Evolutionary conservation across 106 monocot species (phyloP), one percentile per base, ranked within the genome.

Genomic region (Dendrobium chrysotoxum): DNA sequence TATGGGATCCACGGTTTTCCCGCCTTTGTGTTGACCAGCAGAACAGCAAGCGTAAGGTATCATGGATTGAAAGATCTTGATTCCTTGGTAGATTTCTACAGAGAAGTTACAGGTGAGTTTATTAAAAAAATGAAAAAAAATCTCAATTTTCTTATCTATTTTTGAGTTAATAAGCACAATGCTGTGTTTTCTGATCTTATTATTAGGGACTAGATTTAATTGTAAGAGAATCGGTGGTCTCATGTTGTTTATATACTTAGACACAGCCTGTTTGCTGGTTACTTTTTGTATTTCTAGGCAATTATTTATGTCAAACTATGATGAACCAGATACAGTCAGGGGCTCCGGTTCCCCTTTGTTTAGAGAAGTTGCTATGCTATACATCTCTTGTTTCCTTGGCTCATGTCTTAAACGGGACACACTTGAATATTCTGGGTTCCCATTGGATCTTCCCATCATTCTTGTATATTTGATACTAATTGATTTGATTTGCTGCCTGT

Each of bases 1-100:
- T 91, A 92, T 82, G 92, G 94, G 3, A 78, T 94, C 82, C 94
- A 83, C 65, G 87, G 94, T 23, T 88, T 98, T 81, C 97, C 97
- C 42, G 58, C 97, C 80, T 68, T 98, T 72, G 4, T 98, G 73
- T 35, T 98, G 35, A 72, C 82, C 40, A 92, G 88, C 76, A 79
- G 81, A 68, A 85, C 85, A 76, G 80, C 44, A 79, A 86, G 40
- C 77, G 53, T 89, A 25, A 83, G 39, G 21, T 92, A 91, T 82
- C 79, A 75, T 74, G 94, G 92, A 20, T 25, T 84, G 31, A 98
- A 89, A 84, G 89, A 94, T 83, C 77, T 98, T 5, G 57, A 55
- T 77, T 85, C 97, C 20, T 85, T 98, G 2, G 83, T 91, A 18
- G 6, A 77, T 20, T 94, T 98, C 76, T 98, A 98, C 79, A 89